Conservation (phyloP, 352 stramenopile species). For the Phytophthora lateralis region DNA sequence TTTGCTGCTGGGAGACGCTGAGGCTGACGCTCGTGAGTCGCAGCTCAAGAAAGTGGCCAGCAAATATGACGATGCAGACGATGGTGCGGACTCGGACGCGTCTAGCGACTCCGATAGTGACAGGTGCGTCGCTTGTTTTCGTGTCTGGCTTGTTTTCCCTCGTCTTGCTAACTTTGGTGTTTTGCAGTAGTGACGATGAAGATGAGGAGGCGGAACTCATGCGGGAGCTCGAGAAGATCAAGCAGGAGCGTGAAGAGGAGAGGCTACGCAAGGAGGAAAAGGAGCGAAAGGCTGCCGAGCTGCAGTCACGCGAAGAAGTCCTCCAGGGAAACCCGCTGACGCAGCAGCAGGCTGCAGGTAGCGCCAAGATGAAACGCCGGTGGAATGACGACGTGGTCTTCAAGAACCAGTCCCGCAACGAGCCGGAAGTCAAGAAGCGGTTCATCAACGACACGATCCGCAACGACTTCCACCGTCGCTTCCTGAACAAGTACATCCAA, state of each 20-base stretch:
- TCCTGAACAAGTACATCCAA: slow-evolving; percentile 97
- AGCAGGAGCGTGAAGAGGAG: slow-evolving; percentile 94
- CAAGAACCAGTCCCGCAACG: slow-evolving; percentile 96
- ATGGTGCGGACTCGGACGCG: slow-evolving; percentile 67
- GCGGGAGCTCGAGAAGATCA: slow-evolving; percentile 98
- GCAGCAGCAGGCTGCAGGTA: slow-evolving; percentile 44
- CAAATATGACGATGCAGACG: slow-evolving; percentile 92
- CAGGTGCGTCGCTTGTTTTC: slow-evolving; percentile 33
- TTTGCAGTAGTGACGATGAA: slow-evolving; percentile 77
- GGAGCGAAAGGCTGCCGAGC: slow-evolving; percentile 77
- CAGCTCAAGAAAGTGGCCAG: slow-evolving; percentile 88
- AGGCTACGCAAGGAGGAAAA: slow-evolving; percentile 90
- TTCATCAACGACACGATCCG: slow-evolving; percentile 99
- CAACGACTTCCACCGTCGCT: slow-evolving; percentile 99
- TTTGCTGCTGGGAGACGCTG: slow-evolving; percentile 73
- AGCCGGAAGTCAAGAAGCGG: slow-evolving; percentile 95
- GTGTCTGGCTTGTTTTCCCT: not conserved
- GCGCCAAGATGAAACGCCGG: slow-evolving; percentile 91
- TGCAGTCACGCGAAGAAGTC: slow-evolving; percentile 91
- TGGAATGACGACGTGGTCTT: slow-evolving; percentile 99
- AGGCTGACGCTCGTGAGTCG: slow-evolving; percentile 76
- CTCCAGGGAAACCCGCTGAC: slow-evolving; percentile 95
- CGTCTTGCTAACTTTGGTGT: not conserved
- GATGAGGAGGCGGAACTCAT: slow-evolving; percentile 98
- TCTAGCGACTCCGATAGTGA: slow-evolving; percentile 81